Conservation (phyloP, 1,284 basidiomycete species). For the Heterobasidion parviporum region DNA sequence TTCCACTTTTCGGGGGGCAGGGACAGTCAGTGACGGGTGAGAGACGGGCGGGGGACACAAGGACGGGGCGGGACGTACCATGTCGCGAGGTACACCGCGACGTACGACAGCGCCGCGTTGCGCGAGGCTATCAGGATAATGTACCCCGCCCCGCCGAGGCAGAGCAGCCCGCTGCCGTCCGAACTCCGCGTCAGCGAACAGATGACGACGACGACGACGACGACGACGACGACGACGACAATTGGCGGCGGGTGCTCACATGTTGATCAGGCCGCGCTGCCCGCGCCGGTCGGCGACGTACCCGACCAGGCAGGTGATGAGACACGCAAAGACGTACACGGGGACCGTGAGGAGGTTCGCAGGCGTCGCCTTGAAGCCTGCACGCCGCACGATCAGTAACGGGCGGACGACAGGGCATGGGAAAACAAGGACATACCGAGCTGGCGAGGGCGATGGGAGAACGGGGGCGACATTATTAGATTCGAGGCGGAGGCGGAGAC, state of each 20-base stretch:
- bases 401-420: not conserved
- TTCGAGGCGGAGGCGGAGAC: not conserved
- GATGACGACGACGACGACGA: not conserved
- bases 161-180: not conserved
- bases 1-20: constrained; percentile 1
- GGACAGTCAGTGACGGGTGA: not conserved
- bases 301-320: constrained; percentile 40
- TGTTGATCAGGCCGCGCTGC: constrained; percentile 35
- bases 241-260: constrained; percentile 24
- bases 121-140: constrained; percentile 40
- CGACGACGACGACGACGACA: not conserved
- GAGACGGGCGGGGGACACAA: not conserved
- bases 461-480: not conserved
- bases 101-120: constrained; percentile 34
- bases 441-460: not conserved
- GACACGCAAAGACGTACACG: constrained; percentile 41
- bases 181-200: not conserved
- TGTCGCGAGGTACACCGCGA: constrained; percentile 37
- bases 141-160: constrained; percentile 39
- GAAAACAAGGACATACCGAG: constrained; percentile 1
- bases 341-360: constrained; percentile 48
- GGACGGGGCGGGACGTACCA: constrained; percentile 24
- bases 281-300: constrained; percentile 38
- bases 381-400: constrained; percentile 1
- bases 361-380: constrained; percentile 36